These are phyloP conservation scores for Paraglomus brasilianum DNA, from an alignment of 192 early-diverging fungal species.

Conservation along the genomic window DNA sequence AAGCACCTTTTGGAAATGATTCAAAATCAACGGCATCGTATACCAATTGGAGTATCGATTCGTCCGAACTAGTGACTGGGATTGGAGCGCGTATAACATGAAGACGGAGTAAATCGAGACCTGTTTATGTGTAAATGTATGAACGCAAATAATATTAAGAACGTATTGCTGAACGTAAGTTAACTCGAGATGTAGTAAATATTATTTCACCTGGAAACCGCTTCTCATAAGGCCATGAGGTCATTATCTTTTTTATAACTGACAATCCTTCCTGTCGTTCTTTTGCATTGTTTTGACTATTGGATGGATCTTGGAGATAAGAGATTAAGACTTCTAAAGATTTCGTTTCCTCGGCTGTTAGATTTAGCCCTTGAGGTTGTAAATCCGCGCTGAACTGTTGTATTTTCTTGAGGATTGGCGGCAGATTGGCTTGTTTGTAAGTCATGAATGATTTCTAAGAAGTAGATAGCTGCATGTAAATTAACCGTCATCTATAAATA, in stretches of 20 bases:
- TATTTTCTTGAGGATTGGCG: conserved; percentile 75
- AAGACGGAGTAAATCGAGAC: conserved; percentile 82
- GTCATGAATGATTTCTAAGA: conserved; percentile 50
- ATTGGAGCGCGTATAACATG: conserved; percentile 52
- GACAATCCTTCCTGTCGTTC: conserved; percentile 37
- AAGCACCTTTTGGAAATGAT: background rate
- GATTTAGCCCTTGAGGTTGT: conserved; percentile 18
- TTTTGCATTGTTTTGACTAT: background rate
- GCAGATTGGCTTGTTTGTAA: conserved; percentile 69
- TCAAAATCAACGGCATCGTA: background rate
- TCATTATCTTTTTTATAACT: conserved; percentile 52
- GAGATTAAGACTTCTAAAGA: conserved; percentile 40
- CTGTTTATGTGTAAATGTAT: conserved; percentile 35
- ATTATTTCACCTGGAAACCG: conserved; percentile 64
- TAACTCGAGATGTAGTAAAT: too few relatives aligned
- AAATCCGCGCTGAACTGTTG: conserved; percentile 64
- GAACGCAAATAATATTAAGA: background rate
- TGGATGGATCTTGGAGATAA: conserved; percentile 40
- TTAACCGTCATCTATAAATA: background rate
- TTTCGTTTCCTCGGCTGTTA: conserved; percentile 29
- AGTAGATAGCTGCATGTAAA: background rate
- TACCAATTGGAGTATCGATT: conserved; percentile 12
- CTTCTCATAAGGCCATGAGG: conserved; percentile 65
- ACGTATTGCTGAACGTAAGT: too few relatives aligned
- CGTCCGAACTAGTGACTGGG: conserved; percentile 35